Evolutionary conservation across 106 monocot genomes (phyloP).

Genomic region (Apostasia ramifera): DNA sequence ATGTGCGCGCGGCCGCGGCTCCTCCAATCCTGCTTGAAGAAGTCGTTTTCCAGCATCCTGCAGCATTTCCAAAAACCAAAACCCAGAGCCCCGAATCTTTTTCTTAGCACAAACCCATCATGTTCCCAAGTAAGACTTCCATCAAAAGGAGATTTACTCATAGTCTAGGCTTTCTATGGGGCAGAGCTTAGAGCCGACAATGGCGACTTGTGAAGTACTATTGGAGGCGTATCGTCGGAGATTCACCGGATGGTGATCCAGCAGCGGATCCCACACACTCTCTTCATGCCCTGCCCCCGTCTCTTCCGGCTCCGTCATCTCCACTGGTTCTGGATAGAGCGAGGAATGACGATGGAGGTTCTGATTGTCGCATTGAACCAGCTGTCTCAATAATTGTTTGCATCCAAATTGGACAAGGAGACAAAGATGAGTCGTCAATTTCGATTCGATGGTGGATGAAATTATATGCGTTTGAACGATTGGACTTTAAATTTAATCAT

Average conservation of each 20-base stretch:
- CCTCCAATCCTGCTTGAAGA: conserved; percentile 84
- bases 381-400: too few species aligned
- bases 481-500: too few species aligned
- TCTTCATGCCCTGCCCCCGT: not conserved
- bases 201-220: conserved; percentile 68
- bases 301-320: not conserved
- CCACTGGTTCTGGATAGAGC: not conserved
- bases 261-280: not conserved
- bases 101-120: not conserved
- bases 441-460: too few species aligned
- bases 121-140: not conserved
- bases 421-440: too few species aligned
- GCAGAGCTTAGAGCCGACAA: conserved; percentile 73
- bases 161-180: conserved; percentile 94
- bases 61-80: conserved; percentile 22
- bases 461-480: too few species aligned
- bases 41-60: conserved; percentile 71
- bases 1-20: conserved; percentile 31
- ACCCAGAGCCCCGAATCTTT: not conserved
- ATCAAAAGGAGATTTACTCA: conserved; percentile 16
- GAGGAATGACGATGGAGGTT: too few species aligned
- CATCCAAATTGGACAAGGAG: too few species aligned
- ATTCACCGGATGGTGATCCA: not conserved
- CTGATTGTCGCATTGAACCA: too few species aligned
- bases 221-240: conserved; percentile 55